Base-by-base conservation (phyloP, 2,329 filamentous ascomycete species). In the Xylaria sp. region DNA sequence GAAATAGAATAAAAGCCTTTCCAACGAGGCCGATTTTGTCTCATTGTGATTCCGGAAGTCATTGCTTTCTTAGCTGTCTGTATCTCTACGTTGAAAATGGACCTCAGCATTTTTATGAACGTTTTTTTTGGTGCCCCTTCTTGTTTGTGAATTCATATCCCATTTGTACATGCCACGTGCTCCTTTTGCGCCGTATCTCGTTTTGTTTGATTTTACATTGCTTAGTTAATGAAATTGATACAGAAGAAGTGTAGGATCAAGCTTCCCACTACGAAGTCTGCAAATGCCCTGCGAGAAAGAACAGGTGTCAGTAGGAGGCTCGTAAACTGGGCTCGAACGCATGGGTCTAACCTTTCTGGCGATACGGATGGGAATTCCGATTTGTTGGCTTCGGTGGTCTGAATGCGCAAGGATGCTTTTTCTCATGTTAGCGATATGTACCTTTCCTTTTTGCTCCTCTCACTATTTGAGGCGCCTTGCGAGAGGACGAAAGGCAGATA, bases 151-250 rank as follows among this genome's bases (percentile, higher is more conserved):
- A 54, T 63, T 53, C 48, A 44, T 59, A 54, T 46, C 56, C 56
- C 65, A n/a, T 63, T 56, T 58, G 59, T 65, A 62, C 63, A 66
- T 58, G 36, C 60, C 38, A 20, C 42, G 31, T 15, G 46, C 48
- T 40, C 68, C 20, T 65, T 64, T 53, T 70, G 46, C 63, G 59
- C 59, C 61, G 51, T 63, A 53, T n/a, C 56, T 63, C 31, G 33
- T 48, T 13, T 62, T 59, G 23, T 36, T 58, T 4, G 5, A 54
- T 67, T 26, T 61, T 46, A 42, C 40, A 38, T 67, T 66, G 67
- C 70, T 85, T 86, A 99, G 87, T 99, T 99, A 85, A 99, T 98
- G 82, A 99, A 99, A 87, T 99, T 99, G 80, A 98, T 90, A 83
- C 94, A 97, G 87, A 99, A 99, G 84, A 98, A 97, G 85, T 99